phyloP scores from a whole-genome alignment of 345 rosid genomes.

The Populus simonii region DNA sequence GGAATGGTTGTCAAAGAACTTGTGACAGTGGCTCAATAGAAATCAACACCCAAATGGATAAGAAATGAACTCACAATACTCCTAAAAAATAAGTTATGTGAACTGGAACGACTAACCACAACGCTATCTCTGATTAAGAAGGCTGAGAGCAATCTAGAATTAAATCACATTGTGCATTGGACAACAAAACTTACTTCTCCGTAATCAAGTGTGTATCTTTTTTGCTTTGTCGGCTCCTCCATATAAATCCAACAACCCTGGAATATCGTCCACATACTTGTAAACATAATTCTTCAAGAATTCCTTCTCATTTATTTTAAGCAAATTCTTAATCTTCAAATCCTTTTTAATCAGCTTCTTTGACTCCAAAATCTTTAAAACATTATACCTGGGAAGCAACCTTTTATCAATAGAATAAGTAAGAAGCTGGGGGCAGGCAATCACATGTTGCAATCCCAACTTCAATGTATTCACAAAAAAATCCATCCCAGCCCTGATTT shows the following conservation, averaged over 20 bases:
- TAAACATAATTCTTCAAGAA: slow-evolving; percentile 20
- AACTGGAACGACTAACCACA: too few relatives aligned
- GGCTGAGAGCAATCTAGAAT: too few relatives aligned
- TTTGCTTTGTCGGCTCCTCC: too few relatives aligned
- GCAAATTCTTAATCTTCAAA: background rate
- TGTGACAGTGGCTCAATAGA: too few relatives aligned
- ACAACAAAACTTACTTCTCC: too few relatives aligned
- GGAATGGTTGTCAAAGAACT: too few relatives aligned
- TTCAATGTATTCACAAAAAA: slow-evolving; percentile 17
- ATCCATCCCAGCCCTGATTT: slow-evolving; percentile 11
- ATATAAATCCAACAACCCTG: slow-evolving; percentile 12
- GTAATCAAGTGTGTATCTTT: too few relatives aligned
- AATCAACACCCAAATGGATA: too few relatives aligned
- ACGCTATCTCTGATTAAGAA: too few relatives aligned
- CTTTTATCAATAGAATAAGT: slow-evolving; percentile 13
- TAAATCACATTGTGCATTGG: too few relatives aligned
- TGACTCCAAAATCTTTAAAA: slow-evolving; percentile 19
- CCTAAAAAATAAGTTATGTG: too few relatives aligned
- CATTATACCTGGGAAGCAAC: slow-evolving; percentile 19
- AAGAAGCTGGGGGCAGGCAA: slow-evolving; percentile 15
- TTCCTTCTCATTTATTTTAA: background rate
- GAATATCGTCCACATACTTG: slow-evolving; percentile 4
- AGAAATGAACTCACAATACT: too few relatives aligned
- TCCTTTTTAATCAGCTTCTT: slow-evolving; percentile 19
- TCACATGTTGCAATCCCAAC: background rate